These are phyloP conservation scores for Diplocarpon mali DNA, from an alignment of 2,329 filamentous ascomycete species.

Conservation along the genomic window DNA sequence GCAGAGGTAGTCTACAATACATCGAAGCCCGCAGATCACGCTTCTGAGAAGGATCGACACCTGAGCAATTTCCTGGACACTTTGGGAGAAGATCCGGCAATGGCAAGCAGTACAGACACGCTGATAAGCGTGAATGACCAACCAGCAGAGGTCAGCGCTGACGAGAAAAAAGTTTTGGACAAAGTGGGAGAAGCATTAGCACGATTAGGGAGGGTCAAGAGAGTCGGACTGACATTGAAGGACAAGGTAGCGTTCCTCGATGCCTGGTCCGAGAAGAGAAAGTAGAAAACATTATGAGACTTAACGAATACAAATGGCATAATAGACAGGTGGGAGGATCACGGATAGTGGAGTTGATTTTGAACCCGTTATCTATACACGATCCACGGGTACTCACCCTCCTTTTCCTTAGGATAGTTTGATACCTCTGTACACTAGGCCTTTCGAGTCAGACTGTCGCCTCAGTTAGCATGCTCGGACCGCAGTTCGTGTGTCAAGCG, in stretches of 20 bases:
- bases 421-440: too few species aligned
- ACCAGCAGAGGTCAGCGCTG: constrained; percentile 23
- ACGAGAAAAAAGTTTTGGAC: constrained; percentile 65
- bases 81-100: constrained; percentile 21
- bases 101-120: constrained; percentile 25
- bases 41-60: constrained; percentile 26
- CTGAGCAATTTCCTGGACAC: constrained; percentile 22
- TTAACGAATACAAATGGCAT: too few species aligned
- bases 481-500: too few species aligned
- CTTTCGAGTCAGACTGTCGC: too few species aligned
- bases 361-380: too few species aligned
- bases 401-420: too few species aligned
- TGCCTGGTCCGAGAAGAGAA: constrained; percentile 45
- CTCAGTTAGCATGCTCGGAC: too few species aligned
- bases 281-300: not conserved
- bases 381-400: too few species aligned
- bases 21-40: constrained; percentile 24
- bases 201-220: constrained; percentile 76
- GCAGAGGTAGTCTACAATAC: constrained; percentile 59
- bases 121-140: constrained; percentile 21
- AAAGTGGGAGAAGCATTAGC: constrained; percentile 76
- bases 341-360: too few species aligned
- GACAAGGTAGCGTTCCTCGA: constrained; percentile 79
- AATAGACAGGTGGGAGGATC: too few species aligned
- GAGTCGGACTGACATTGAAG: constrained; percentile 70